A percentile compares a stretch with the other conserved stretches of the same genome.
These are phyloP conservation scores for Cladophialophora carrionii DNA, from an alignment of 2,329 filamentous ascomycete genomes.

Conservation along the genomic window DNA sequence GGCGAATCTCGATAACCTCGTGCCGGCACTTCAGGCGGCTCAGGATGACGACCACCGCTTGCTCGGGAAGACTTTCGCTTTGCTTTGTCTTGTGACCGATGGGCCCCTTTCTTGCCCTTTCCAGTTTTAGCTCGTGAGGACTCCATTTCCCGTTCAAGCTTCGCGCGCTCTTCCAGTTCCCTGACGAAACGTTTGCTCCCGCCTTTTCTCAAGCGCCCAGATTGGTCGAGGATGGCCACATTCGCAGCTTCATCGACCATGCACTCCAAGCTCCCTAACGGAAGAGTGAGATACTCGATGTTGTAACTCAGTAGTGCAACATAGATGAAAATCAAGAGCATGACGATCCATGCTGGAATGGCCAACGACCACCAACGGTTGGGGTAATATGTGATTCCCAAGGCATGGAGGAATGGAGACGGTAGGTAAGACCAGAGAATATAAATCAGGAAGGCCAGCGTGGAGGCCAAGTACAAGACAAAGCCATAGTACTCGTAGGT, in stretches of 20 bases:
- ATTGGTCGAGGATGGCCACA: slow-evolving; percentile 77
- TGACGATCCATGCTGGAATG: slow-evolving; percentile 86
- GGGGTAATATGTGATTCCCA: slow-evolving; percentile 96
- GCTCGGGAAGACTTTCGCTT: slow-evolving; percentile 23
- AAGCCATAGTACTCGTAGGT: slow-evolving; percentile 99
- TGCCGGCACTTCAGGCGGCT: slow-evolving; percentile 14
- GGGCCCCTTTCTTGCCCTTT: slow-evolving; percentile 8
- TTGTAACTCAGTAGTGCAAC: slow-evolving; percentile 91
- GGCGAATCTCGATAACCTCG: slow-evolving; percentile 2
- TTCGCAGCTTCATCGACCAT: slow-evolving; percentile 89
- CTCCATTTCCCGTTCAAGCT: slow-evolving; percentile 45
- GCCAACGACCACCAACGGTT: slow-evolving; percentile 98
- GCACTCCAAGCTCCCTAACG: slow-evolving; percentile 78
- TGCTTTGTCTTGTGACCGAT: slow-evolving; percentile 39
- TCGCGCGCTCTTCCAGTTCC: slow-evolving; percentile 28
- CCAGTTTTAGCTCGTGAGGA: slow-evolving; percentile 46
- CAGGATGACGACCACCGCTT: not conserved
- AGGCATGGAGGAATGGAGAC: slow-evolving; percentile 83
- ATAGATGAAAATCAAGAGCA: slow-evolving; percentile 88
- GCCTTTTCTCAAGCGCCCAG: slow-evolving; percentile 60
- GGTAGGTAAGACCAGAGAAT: slow-evolving; percentile 87
- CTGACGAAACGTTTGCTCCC: slow-evolving; percentile 44
- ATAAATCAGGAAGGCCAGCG: slow-evolving; percentile 74
- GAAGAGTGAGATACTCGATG: slow-evolving; percentile 81
- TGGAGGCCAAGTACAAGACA: slow-evolving; percentile 89